phyloP scores from a whole-genome alignment of 2,329 filamentous ascomycete species.

The Zymoseptoria ardabiliae region DNA sequence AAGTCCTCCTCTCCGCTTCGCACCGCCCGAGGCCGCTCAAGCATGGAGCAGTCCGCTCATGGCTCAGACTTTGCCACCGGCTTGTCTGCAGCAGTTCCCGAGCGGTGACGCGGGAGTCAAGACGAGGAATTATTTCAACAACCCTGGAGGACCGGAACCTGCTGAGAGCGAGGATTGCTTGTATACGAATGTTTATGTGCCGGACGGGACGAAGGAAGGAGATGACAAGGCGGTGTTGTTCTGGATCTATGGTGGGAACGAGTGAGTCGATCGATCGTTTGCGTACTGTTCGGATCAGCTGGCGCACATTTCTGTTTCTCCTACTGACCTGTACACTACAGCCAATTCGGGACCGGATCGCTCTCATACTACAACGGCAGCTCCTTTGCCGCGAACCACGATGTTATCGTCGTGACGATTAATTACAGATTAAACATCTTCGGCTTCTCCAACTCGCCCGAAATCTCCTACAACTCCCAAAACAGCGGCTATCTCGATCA shows the following conservation, averaged over 20 bases:
- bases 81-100: slow-evolving; percentile 20
- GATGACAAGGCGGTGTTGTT: slow-evolving; percentile 14
- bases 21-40: slow-evolving; percentile 10
- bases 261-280: too few relatives aligned
- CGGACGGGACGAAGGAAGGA: slow-evolving; percentile 6
- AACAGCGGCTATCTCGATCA: slow-evolving; percentile 30
- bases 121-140: slow-evolving; percentile 12
- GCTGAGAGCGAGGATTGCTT: slow-evolving; percentile 16
- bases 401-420: slow-evolving; percentile 16
- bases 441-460: slow-evolving; percentile 24
- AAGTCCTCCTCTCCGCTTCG: slow-evolving; percentile 13
- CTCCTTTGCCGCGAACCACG: slow-evolving; percentile 13
- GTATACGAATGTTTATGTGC: slow-evolving; percentile 15
- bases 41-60: slow-evolving; percentile 6
- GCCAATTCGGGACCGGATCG: slow-evolving; percentile 12
- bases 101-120: slow-evolving; percentile 4
- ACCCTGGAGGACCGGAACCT: slow-evolving; percentile 8
- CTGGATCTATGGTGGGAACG: slow-evolving; percentile 15
- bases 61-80: slow-evolving; percentile 10
- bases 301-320: too few relatives aligned
- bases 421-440: slow-evolving; percentile 20
- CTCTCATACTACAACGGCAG: slow-evolving; percentile 15
- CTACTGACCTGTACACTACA: too few relatives aligned
- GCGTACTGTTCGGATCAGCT: too few relatives aligned
- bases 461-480: slow-evolving; percentile 24